Evolutionary conservation across 2,329 filamentous ascomycete genomes (phyloP).

Genomic region (Exophiala mesophila): DNA sequence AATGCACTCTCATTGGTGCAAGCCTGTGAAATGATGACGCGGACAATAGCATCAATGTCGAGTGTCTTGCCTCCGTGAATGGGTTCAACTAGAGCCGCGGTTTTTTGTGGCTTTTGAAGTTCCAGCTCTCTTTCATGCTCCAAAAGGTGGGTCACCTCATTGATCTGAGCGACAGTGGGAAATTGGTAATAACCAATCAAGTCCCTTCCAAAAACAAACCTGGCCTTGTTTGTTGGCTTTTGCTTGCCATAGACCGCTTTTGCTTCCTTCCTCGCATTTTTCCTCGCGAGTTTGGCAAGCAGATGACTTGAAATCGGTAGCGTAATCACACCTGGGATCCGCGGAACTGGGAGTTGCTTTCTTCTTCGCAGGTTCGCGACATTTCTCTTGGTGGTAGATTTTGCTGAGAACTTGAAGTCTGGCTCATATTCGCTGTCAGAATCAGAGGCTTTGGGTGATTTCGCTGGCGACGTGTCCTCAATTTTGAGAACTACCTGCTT

Average conservation of each 20-base stretch:
- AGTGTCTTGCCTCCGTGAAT: slow-evolving; percentile 20
- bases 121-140: slow-evolving; percentile 7
- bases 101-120: not conserved
- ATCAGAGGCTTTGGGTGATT: not conserved
- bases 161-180: slow-evolving; percentile 2
- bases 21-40: slow-evolving; percentile 23
- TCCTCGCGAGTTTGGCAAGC: not conserved
- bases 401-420: not conserved
- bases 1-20: slow-evolving; percentile 23
- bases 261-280: not conserved
- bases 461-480: not conserved
- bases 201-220: slow-evolving; percentile 17
- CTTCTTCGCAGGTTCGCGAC: not conserved
- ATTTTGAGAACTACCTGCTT: not conserved
- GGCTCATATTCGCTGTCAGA: not conserved
- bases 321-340: not conserved
- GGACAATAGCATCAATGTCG: slow-evolving; percentile 22
- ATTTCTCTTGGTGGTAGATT: not conserved
- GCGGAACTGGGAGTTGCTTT: not conserved
- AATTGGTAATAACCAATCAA: not conserved
- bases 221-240: not conserved
- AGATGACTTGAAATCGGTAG: not conserved
- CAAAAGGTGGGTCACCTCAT: slow-evolving; percentile 10
- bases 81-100: slow-evolving; percentile 7
- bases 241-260: not conserved